phyloP scores from a whole-genome alignment of 2,329 filamentous ascomycete genomes.

The Fusarium incarnatum region DNA sequence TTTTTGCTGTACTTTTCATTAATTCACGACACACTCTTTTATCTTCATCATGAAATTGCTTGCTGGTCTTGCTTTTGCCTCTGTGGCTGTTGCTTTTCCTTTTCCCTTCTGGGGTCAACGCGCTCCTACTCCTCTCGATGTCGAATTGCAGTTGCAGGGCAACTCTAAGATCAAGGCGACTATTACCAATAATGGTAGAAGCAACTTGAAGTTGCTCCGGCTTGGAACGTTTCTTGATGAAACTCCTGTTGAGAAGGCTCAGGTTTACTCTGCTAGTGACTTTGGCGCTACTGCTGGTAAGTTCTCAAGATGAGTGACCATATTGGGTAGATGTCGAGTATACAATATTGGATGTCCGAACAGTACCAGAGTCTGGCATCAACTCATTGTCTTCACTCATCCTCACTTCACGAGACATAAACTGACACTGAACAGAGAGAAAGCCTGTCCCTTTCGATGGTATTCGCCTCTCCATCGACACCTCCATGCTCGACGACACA shows the following conservation, averaged over 20 bases:
- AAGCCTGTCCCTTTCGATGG: conserved; percentile 63
- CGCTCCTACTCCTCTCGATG: conserved; percentile 56
- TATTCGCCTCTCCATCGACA: conserved; percentile 62
- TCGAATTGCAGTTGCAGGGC: conserved; percentile 60
- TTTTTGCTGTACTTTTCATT: conserved; percentile 7
- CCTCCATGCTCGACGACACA: conserved; percentile 57
- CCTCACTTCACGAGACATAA: too few relatives aligned
- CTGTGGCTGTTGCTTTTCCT: conserved; percentile 43
- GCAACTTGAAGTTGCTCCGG: conserved; percentile 63
- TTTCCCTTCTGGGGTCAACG: conserved; percentile 41
- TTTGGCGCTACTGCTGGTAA: conserved; percentile 49
- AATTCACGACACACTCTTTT: conserved; percentile 12
- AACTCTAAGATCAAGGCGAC: conserved; percentile 66
- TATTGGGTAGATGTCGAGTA: neutral
- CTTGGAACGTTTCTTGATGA: conserved; percentile 65
- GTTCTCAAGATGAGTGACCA: neutral
- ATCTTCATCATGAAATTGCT: conserved; percentile 45
- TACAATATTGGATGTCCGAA: too few relatives aligned
- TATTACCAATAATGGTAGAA: conserved; percentile 64
- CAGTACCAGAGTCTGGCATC: too few relatives aligned
- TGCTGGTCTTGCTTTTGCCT: conserved; percentile 45
- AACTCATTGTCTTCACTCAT: neutral
- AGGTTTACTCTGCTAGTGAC: conserved; percentile 56
- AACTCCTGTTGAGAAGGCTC: conserved; percentile 64
- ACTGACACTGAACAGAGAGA: conserved; percentile 44